Conservation (phyloP, 345 rosid species). For the Nasturtium officinale region DNA sequence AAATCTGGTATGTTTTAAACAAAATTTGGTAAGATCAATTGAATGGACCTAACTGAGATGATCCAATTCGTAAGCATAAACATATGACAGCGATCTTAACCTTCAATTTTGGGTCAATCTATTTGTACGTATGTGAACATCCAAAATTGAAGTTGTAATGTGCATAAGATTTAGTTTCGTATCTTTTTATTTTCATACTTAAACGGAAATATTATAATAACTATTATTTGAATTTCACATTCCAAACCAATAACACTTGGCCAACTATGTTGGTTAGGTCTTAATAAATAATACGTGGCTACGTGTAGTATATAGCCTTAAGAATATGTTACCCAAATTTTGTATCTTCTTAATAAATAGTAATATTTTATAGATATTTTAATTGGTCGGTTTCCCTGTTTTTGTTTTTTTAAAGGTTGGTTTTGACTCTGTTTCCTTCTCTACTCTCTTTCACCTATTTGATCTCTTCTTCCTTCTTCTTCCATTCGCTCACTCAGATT, state of each 20-base stretch:
- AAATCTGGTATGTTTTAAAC: too few species aligned
- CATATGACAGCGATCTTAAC: slow-evolving; percentile 30
- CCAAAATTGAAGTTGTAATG: not conserved
- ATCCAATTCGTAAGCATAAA: not conserved
- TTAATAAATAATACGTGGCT: not conserved
- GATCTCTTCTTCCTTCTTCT: slow-evolving; percentile 31
- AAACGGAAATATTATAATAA: not conserved
- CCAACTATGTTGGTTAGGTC: not conserved
- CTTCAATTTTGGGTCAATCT: not conserved
- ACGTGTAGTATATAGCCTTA: not conserved
- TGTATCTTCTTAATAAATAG: not conserved
- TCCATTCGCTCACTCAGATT: slow-evolving; percentile 12
- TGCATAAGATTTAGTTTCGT: not conserved
- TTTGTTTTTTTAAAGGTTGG: slow-evolving; percentile 16
- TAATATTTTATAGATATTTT: not conserved
- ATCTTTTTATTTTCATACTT: not conserved
- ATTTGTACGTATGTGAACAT: slow-evolving; percentile 8
- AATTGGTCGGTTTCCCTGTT: slow-evolving; percentile 42
- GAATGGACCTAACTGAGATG: not conserved
- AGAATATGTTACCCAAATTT: not conserved
- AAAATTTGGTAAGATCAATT: too few species aligned
- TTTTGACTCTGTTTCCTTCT: slow-evolving; percentile 30
- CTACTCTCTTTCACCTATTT: slow-evolving; percentile 23
- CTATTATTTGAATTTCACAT: not conserved
- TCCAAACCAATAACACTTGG: not conserved